Conservation (phyloP, 495 filamentous ascomycete genomes). For the Durotheca rogersii region DNA sequence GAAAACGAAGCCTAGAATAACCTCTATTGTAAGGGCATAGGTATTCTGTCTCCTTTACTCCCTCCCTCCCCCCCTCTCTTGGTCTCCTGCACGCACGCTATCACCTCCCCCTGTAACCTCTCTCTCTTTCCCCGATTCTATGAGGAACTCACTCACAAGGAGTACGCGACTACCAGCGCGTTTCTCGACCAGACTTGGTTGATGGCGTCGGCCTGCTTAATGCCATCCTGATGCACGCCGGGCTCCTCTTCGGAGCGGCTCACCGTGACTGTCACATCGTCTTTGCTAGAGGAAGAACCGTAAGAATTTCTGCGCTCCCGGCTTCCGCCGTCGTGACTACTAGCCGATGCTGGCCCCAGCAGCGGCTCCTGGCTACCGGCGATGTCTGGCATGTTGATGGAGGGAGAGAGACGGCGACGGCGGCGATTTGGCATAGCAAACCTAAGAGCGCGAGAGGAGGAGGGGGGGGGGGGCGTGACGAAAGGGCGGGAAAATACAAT, state of each 20-base stretch:
- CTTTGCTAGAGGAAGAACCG: constrained; percentile 29
- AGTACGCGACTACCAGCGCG: constrained; percentile 43
- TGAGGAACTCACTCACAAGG: constrained; percentile 35
- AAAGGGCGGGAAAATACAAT: neutral
- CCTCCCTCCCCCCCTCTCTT: no score
- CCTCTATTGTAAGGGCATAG: neutral
- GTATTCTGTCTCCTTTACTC: no score
- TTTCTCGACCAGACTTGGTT: constrained; percentile 48
- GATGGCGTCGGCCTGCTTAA: constrained; percentile 48
- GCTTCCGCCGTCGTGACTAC: constrained; percentile 15
- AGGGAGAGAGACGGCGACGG: constrained; percentile 19
- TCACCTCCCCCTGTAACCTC: no score
- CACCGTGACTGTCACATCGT: constrained; percentile 14
- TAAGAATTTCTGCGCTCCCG: constrained; percentile 23
- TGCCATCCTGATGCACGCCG: constrained; percentile 35
- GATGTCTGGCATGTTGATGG: constrained; percentile 28
- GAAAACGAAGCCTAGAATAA: constrained; percentile 1
- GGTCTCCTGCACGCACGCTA: no score
- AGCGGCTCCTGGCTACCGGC: constrained; percentile 29
- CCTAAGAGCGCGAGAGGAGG: constrained; percentile 2
- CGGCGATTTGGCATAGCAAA: constrained; percentile 30
- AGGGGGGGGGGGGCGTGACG: constrained; percentile 2
- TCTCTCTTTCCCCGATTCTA: no score
- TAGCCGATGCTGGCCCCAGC: constrained; percentile 23
- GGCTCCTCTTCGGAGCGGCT: constrained; percentile 32